Evolutionary conservation across 2,329 filamentous ascomycete species (phyloP).

Genomic region (Aureobasidium sp.): DNA sequence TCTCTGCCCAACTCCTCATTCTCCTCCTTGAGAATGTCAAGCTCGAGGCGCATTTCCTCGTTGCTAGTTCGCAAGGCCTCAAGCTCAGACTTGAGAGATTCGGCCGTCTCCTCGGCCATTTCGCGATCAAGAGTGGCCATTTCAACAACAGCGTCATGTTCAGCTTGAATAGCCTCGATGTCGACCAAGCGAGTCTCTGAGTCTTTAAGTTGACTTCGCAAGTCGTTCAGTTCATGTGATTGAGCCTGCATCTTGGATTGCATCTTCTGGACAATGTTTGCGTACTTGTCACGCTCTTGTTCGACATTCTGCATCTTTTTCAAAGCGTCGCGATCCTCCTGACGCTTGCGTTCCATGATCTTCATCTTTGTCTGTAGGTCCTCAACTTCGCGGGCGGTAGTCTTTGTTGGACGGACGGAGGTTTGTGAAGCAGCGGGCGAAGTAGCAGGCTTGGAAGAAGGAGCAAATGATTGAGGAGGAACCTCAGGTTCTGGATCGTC

Average conservation of each 20-base stretch:
- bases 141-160: conserved; percentile 79
- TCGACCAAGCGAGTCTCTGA: conserved; percentile 61
- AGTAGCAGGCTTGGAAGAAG: conserved; percentile 26
- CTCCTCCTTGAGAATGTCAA: conserved; percentile 80
- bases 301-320: conserved; percentile 71
- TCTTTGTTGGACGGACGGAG: conserved; percentile 29
- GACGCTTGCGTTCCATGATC: conserved; percentile 77
- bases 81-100: conserved; percentile 72
- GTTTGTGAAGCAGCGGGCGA: conserved; percentile 22
- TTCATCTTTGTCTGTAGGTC: conserved; percentile 83
- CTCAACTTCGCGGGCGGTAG: conserved; percentile 60
- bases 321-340: conserved; percentile 78
- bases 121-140: conserved; percentile 84
- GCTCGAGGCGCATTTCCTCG: conserved; percentile 81
- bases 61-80: conserved; percentile 66
- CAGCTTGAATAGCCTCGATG: conserved; percentile 67
- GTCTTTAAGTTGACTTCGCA: conserved; percentile 73
- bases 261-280: conserved; percentile 81
- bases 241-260: conserved; percentile 83
- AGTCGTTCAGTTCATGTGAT: conserved; percentile 68
- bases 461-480: conserved; percentile 17
- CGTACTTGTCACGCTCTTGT: conserved; percentile 69
- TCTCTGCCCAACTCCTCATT: conserved; percentile 76
- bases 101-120: conserved; percentile 91
- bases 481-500: not conserved